Base-by-base conservation (phyloP, 2,329 filamentous ascomycete genomes). In the Penicillium sp. region DNA sequence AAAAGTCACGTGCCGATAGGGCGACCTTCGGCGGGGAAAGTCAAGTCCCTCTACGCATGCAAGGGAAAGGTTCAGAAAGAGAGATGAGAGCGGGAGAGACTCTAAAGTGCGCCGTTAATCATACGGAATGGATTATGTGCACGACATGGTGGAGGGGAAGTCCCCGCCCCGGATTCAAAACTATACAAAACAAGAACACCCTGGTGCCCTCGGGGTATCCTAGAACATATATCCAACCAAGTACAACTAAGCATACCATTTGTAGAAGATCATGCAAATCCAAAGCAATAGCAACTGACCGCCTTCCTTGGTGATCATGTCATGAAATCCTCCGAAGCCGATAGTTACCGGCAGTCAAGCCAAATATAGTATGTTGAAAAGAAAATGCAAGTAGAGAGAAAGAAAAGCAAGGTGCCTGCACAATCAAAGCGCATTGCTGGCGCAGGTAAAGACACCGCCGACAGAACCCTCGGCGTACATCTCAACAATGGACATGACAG, bases 391-490 rank as follows among this genome's bases (percentile, higher is more conserved):
- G 28, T 23, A 22, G 31, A 42, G 16, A 47, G 26, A 4, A 18
- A 4, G 7, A 18, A 8, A 18, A 32, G 16, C 8, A 16, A 32
- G 6, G 7, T 4, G 37, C 42, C 42, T 42, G 47, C 34, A 48
- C 45, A 23, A 34, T 63, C 61, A 70, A 8, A 69, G 34, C 26
- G 51, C 65, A 36, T 71, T 74, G 48, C 69, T 79, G 11, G 75
- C 76, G 63, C 89, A 95, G 1, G 81, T 81, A 63, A 95, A 95
- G 0, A 87, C 80, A 1, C 81, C 80, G 1, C 84, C 78, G 22
- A 94, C 86, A 0, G 71, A 71, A 3, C 80, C 79, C 1, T 75
- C 69, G 26, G 77, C 64, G 61, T 91, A 95, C 16, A 84, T 82
- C 48, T 88, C 75, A 20, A 93, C 78, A 11, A 74, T 69, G 43